Conservation (phyloP, 495 filamentous ascomycete species). For the Apodospora peruviana region DNA sequence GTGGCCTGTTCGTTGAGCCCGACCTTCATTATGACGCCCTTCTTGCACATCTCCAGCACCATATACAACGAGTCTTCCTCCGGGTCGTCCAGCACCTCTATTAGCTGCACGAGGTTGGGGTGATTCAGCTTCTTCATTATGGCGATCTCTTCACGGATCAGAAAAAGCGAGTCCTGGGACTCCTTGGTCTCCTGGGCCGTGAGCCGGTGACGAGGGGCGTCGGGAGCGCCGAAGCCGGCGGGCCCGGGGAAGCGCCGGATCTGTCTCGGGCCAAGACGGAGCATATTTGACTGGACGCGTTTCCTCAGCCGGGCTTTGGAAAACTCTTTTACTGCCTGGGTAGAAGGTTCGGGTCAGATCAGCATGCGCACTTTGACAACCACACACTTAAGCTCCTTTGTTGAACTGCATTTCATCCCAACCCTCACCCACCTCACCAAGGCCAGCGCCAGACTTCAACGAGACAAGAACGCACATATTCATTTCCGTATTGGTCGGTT, state of each 20-base stretch:
- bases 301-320: conserved; percentile 90
- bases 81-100: conserved; percentile 93
- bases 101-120: conserved; percentile 82
- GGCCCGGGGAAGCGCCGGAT: conserved; percentile 17
- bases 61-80: conserved; percentile 95
- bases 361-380: no score
- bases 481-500: conserved; percentile 80
- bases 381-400: no score
- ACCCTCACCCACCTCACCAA: background rate
- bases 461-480: conserved; percentile 66
- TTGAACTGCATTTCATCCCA: background rate
- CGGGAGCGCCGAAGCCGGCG: conserved; percentile 56
- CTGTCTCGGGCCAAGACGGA: conserved; percentile 54
- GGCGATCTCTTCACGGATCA: conserved; percentile 95
- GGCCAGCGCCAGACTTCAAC: no score
- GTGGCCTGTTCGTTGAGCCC: conserved; percentile 76
- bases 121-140: conserved; percentile 99
- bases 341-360: background rate
- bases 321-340: conserved; percentile 92
- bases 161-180: conserved; percentile 70
- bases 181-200: conserved; percentile 43
- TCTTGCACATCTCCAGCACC: conserved; percentile 98
- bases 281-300: conserved; percentile 84
- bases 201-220: conserved; percentile 53
- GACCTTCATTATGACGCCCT: conserved; percentile 96